Evolutionary conservation across 192 early-diverging fungal species (phyloP).

Genomic region (Backusella circina): DNA sequence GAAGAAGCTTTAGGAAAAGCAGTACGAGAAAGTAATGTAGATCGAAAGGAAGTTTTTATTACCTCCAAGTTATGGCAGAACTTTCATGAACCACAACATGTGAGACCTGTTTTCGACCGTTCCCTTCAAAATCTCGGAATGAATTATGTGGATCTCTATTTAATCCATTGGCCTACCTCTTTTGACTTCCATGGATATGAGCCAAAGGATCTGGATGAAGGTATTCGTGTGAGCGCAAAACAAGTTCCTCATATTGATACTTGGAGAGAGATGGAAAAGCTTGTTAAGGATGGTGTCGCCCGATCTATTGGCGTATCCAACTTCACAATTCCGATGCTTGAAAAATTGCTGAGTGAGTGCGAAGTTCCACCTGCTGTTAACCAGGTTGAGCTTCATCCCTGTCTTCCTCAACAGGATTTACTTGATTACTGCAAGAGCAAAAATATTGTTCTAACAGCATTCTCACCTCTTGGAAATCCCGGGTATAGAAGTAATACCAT

Average conservation of each 20-base stretch:
- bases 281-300: conserved; percentile 59
- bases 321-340: conserved; percentile 51
- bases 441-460: conserved; percentile 62
- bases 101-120: conserved; percentile 56
- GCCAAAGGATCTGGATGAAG: neutral
- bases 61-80: conserved; percentile 51
- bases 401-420: conserved; percentile 51
- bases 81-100: conserved; percentile 58
- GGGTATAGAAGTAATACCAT: conserved; percentile 9
- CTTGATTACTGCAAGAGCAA: conserved; percentile 58
- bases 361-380: conserved; percentile 68
- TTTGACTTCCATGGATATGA: conserved; percentile 37
- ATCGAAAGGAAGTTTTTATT: conserved; percentile 64
- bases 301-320: conserved; percentile 80
- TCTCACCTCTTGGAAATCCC: conserved; percentile 64
- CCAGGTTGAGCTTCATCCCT: conserved; percentile 59
- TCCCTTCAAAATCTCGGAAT: conserved; percentile 68
- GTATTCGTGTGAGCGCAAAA: conserved; percentile 29
- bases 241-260: conserved; percentile 52
- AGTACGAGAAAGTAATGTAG: conserved; percentile 41
- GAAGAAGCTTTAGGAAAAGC: conserved; percentile 67
- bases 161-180: conserved; percentile 85
- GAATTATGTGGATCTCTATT: conserved; percentile 78
- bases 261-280: conserved; percentile 71
- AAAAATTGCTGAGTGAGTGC: conserved; percentile 56